phyloP scores from a whole-genome alignment of 2,329 filamentous ascomycete species.

The Phaeomoniella chlamydospora region DNA sequence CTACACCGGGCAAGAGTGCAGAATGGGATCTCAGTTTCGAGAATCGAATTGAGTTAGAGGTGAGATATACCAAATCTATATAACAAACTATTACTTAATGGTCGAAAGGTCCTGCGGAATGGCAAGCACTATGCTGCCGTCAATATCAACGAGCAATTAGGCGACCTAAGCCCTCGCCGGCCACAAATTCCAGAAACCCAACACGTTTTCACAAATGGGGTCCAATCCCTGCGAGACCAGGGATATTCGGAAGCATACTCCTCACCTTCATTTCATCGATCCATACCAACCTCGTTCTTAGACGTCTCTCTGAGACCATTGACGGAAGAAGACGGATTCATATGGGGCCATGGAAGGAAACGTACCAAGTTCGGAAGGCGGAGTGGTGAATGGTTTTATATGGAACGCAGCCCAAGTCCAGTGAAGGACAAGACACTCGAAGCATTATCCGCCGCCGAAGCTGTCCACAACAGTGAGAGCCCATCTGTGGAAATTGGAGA shows the following conservation, averaged over 20 bases:
- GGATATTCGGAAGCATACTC: slow-evolving; percentile 19
- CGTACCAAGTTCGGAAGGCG: slow-evolving; percentile 53
- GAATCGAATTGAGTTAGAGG: not conserved
- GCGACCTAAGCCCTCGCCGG: not conserved
- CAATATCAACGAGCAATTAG: slow-evolving; percentile 2
- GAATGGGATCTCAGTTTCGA: slow-evolving; percentile 36
- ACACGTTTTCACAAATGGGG: not conserved
- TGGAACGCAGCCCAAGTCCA: slow-evolving; percentile 57
- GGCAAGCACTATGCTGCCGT: not conserved
- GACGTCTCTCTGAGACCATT: slow-evolving; percentile 54
- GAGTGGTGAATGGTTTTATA: slow-evolving; percentile 60
- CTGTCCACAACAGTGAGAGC: not conserved
- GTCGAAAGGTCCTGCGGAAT: slow-evolving; percentile 8
- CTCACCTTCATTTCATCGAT: slow-evolving; percentile 69
- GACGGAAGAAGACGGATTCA: slow-evolving; percentile 48
- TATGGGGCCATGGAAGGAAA: slow-evolving; percentile 51
- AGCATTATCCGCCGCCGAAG: not conserved
- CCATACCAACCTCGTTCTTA: slow-evolving; percentile 50
- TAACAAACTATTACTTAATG: not conserved
- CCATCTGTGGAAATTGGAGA: not conserved
- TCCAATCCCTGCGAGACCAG: not conserved
- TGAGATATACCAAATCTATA: not conserved
- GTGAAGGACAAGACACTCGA: slow-evolving; percentile 27
- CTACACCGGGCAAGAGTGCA: slow-evolving; percentile 41
- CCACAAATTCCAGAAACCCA: too few relatives aligned